Conservation (phyloP, 306 rosid genomes). For the Rosa multiflora region DNA sequence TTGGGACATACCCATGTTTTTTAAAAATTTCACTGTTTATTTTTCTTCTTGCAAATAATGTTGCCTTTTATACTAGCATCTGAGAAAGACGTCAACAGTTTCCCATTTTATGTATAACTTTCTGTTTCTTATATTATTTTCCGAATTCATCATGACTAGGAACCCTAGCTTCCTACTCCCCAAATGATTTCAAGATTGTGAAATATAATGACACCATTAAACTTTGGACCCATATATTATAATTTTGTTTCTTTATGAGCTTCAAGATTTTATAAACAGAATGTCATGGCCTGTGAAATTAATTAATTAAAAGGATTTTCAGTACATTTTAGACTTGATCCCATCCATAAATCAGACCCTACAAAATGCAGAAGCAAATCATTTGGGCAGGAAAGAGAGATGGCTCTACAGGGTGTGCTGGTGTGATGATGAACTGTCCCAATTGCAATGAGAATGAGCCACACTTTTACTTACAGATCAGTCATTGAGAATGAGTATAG, state of each 20-base stretch:
- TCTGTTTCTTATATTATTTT: background rate
- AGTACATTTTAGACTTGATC: slow-evolving; percentile 14
- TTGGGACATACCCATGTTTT: background rate
- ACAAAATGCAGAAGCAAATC: slow-evolving; percentile 25
- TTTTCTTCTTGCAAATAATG: background rate
- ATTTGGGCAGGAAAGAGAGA: slow-evolving; percentile 24
- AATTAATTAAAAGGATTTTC: background rate
- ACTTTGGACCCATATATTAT: slow-evolving; percentile 33
- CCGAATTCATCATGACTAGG: slow-evolving; percentile 18
- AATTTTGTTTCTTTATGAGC: slow-evolving; percentile 33
- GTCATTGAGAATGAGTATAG: slow-evolving; percentile 10
- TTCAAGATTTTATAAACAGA: background rate
- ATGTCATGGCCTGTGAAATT: background rate
- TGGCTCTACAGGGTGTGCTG: background rate
- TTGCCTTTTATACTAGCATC: slow-evolving; percentile 6
- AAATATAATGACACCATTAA: slow-evolving; percentile 26
- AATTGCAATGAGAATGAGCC: slow-evolving; percentile 17
- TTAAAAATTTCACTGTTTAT: background rate
- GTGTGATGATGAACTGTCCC: slow-evolving; percentile 50
- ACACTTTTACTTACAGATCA: slow-evolving; percentile 27
- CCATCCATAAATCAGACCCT: slow-evolving; percentile 10
- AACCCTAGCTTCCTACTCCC: slow-evolving; percentile 27
- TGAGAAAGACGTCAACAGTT: background rate
- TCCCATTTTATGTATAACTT: background rate
- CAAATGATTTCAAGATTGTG: slow-evolving; percentile 27